Evolutionary conservation across 164 flowering plant species (phyloP).

Genomic region (Aristolochia californica): DNA sequence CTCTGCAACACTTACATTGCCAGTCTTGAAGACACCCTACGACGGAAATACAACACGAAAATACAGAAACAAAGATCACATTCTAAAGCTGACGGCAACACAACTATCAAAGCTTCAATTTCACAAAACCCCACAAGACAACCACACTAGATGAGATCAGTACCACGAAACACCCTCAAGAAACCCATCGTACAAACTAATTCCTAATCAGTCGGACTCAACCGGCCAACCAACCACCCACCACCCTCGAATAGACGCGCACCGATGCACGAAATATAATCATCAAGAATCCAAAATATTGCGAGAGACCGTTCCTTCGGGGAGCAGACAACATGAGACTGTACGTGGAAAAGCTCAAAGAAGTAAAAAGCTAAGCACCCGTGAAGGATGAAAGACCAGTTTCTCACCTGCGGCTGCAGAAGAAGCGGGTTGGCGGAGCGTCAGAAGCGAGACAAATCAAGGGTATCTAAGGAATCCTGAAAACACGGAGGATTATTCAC

Average conservation of each 20-base stretch:
- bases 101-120: no score
- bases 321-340: background rate
- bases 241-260: background rate
- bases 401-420: background rate
- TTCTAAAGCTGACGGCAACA: no score
- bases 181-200: background rate
- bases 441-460: background rate
- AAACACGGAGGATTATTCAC: background rate
- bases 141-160: no score
- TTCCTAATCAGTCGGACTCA: conserved; percentile 2
- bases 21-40: no score
- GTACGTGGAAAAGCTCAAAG: background rate
- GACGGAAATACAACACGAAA: no score
- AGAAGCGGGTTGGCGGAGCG: conserved; percentile 1
- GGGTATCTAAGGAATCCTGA: background rate
- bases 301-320: background rate
- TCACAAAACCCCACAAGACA: no score
- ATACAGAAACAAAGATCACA: no score
- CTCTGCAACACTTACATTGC: no score
- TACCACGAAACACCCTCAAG: no score
- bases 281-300: background rate
- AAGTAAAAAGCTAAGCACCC: background rate
- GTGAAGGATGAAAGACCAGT: background rate
- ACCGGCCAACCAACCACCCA: conserved; percentile 3
- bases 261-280: background rate